Evolutionary conservation across 805 yeast species (phyloP).

Genomic region (Wickerhamomyces alni): DNA sequence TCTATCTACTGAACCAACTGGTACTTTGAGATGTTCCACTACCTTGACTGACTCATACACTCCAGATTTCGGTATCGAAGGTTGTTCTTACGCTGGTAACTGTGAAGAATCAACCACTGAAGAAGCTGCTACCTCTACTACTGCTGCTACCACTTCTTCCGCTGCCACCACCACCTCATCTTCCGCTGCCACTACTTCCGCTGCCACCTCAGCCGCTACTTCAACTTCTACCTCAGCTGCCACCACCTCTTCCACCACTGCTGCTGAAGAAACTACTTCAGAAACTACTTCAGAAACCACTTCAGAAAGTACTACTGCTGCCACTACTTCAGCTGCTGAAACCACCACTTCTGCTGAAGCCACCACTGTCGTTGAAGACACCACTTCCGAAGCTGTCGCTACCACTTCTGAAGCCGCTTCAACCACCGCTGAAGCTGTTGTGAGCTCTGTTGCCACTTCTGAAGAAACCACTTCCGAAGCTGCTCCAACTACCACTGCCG

Average conservation of each 20-base stretch:
- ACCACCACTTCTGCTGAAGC: neutral
- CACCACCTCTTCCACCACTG: neutral
- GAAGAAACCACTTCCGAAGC: neutral
- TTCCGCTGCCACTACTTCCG: constrained; percentile 1
- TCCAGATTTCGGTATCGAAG: constrained; percentile 5
- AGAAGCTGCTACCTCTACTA: neutral
- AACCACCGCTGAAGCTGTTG: neutral
- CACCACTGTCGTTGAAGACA: neutral
- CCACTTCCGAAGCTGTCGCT: neutral
- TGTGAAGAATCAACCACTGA: constrained; percentile 3
- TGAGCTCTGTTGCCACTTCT: neutral
- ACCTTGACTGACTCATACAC: constrained; percentile 10
- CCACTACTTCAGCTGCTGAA: neutral
- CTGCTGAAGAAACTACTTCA: neutral
- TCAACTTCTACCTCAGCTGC: constrained; percentile 1
- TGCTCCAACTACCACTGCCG: neutral
- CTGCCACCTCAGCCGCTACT: neutral
- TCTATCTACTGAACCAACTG: constrained; percentile 25
- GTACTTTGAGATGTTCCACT: constrained; percentile 22
- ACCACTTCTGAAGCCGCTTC: neutral
- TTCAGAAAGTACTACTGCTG: neutral
- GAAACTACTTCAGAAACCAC: neutral
- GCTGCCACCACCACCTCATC: neutral
- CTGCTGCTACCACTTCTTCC: neutral
- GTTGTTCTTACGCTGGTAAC: constrained; percentile 4